Base-by-base conservation (phyloP, 2,329 filamentous ascomycete genomes). In the Penicillium sp. region DNA sequence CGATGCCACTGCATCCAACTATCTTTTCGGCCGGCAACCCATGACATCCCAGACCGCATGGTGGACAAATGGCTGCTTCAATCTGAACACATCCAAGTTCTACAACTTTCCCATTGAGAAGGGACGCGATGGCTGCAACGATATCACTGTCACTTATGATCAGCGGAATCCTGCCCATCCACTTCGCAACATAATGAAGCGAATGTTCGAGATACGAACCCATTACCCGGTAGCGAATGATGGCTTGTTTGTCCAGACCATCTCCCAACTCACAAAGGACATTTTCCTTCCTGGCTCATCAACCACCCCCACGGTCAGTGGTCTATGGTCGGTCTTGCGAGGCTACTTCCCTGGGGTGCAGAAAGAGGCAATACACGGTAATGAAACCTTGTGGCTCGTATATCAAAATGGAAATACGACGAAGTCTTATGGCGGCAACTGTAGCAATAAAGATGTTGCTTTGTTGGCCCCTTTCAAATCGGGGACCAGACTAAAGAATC, bases 1-100 rank as follows among this genome's bases (percentile, higher is more conserved):
- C 2, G 81, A 85, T 55, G 82, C 77, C 49, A 84, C 80, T 0
- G 81, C 81, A 2, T 67, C 69, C 49, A 84, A 85, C 58, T 85
- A 85, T 59, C 74, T 85, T 41, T 85, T 80, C 59, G 81, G 81
- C 20, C 75, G 81, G 55, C 77, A 80, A 57, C 65, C 81, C 1
- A 82, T 85, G 74, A 76, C 77, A 3, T 74, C 79, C 7, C 71
- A 78, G 2, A 75, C 74, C 3, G 80, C 81, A 1, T 85, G 81
- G 81, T 77, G 79, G 54, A 72, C 74, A 28, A 81, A 85, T 56
- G 81, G 82, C 3, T 85, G 81, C 60, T 84, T 83, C 62, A 67
- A 68, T 5, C 69, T 82, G 8, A 70, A 73, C 9, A 76, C 76
- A 32, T 72, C 72, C 1, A 77, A 82, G 49, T 81, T 82, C 57